Conservation (phyloP, 139 green algal species). For the Closterium sp. region DNA sequence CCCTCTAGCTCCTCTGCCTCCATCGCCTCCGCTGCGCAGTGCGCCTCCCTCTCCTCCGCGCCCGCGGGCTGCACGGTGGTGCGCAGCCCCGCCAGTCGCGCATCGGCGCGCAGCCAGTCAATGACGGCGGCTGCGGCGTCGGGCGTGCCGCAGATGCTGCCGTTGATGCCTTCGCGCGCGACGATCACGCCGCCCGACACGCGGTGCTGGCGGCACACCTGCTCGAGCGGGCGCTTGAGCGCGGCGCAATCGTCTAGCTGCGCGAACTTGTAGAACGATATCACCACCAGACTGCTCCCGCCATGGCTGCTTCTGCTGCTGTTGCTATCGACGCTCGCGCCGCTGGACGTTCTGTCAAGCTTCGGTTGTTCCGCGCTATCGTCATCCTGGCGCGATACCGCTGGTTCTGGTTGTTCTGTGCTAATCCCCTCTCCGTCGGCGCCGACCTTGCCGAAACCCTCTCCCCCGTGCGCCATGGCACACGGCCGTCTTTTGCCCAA, state of each 20-base stretch:
- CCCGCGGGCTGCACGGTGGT: constrained; percentile 26
- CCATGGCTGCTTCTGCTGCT: background rate
- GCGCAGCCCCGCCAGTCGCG: constrained; percentile 21
- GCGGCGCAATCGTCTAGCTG: constrained; percentile 17
- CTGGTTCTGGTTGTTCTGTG: background rate
- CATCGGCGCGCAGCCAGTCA: constrained; percentile 8
- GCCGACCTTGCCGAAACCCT: background rate
- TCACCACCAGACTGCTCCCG: constrained; percentile 16
- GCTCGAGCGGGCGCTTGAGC: constrained; percentile 10
- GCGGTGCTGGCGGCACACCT: constrained; percentile 18
- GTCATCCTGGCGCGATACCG: background rate
- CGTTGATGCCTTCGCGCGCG: constrained; percentile 46
- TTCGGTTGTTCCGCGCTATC: background rate
- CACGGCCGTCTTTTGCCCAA: background rate
- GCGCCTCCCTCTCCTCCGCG: constrained; percentile 12
- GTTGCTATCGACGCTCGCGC: background rate
- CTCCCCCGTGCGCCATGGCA: background rate
- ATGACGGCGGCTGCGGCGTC: constrained; percentile 18
- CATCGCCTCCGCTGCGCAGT: background rate
- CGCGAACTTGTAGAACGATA: constrained; percentile 46
- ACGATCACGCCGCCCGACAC: constrained; percentile 46
- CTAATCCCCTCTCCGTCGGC: background rate
- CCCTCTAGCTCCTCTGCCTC: background rate
- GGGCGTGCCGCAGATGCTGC: constrained; percentile 44
- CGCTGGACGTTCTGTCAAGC: background rate